Percentiles rank a stretch among this genome's conserved stretches.
Evolutionary conservation across 495 filamentous ascomycete genomes (phyloP).

Genomic region (Aspergillus carlsbadensis): DNA sequence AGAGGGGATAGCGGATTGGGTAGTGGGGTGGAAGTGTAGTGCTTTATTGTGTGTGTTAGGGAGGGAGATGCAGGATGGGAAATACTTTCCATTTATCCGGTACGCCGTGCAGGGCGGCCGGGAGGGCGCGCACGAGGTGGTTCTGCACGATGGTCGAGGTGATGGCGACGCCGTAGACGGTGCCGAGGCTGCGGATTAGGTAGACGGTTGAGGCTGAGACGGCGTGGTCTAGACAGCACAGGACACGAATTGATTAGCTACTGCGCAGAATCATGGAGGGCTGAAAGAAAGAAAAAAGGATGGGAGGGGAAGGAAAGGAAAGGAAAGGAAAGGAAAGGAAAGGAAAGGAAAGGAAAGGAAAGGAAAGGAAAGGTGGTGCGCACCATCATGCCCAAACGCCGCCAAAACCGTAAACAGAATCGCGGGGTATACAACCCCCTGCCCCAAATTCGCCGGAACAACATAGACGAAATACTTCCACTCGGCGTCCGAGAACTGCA

Average conservation of each 20-base stretch:
- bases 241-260: neutral
- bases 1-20: no score
- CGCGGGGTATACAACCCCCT: slow-evolving; percentile 62
- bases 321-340: neutral
- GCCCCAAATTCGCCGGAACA: slow-evolving; percentile 62
- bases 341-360: neutral
- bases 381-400: slow-evolving; percentile 62
- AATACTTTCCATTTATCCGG: slow-evolving; percentile 64
- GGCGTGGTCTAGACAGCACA: slow-evolving; percentile 51
- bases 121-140: slow-evolving; percentile 56
- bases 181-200: slow-evolving; percentile 61
- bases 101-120: slow-evolving; percentile 57
- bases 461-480: slow-evolving; percentile 67
- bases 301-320: neutral
- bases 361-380: slow-evolving; percentile 2
- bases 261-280: no score
- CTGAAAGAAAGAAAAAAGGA: no score
- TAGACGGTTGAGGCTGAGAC: slow-evolving; percentile 64
- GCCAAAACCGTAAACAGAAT: slow-evolving; percentile 64
- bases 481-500: slow-evolving; percentile 54
- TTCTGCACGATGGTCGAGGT: slow-evolving; percentile 65
- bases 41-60: no score
- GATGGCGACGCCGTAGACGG: slow-evolving; percentile 63
- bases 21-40: neutral
- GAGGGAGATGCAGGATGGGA: slow-evolving; percentile 23